Conservation (phyloP, 805 yeast species). For the Schwanniomyces yamadae region DNA sequence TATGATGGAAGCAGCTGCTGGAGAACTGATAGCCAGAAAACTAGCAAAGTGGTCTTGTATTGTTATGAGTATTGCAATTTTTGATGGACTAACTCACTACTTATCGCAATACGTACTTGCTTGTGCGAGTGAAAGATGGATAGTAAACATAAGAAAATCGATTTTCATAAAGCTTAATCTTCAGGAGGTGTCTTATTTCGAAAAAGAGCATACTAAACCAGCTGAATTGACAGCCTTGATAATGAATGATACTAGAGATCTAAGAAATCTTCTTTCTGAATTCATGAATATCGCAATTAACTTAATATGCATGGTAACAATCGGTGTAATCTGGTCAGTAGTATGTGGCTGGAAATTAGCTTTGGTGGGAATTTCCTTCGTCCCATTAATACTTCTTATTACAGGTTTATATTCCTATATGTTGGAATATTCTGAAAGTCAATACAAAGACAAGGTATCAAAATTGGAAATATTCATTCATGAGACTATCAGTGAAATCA, state of each 20-base stretch:
- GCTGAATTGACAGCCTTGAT: constrained; percentile 64
- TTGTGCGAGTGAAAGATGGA: constrained; percentile 67
- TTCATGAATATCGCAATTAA: constrained; percentile 56
- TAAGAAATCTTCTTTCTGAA: constrained; percentile 62
- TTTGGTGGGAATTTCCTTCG: constrained; percentile 73
- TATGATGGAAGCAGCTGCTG: constrained; percentile 48
- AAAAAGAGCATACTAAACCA: constrained; percentile 34
- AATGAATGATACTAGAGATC: constrained; percentile 79
- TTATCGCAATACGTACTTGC: constrained; percentile 50
- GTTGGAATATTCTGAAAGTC: constrained; percentile 55
- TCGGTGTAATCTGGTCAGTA: constrained; percentile 78
- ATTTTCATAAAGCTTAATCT: constrained; percentile 49
- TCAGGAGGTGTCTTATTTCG: constrained; percentile 57
- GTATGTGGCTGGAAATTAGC: constrained; percentile 83
- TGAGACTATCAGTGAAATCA: constrained; percentile 58
- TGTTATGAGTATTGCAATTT: constrained; percentile 59
- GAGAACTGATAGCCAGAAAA: constrained; percentile 26
- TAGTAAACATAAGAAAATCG: constrained; percentile 48
- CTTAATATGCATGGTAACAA: constrained; percentile 49
- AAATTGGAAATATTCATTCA: constrained; percentile 49
- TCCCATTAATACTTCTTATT: constrained; percentile 58
- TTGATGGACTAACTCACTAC: constrained; percentile 61
- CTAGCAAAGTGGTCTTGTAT: constrained; percentile 65
- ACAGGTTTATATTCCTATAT: constrained; percentile 53
- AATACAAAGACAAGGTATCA: constrained; percentile 57